Base-by-base conservation (phyloP, 805 yeast genomes). In the Candida fluviatilis region DNA sequence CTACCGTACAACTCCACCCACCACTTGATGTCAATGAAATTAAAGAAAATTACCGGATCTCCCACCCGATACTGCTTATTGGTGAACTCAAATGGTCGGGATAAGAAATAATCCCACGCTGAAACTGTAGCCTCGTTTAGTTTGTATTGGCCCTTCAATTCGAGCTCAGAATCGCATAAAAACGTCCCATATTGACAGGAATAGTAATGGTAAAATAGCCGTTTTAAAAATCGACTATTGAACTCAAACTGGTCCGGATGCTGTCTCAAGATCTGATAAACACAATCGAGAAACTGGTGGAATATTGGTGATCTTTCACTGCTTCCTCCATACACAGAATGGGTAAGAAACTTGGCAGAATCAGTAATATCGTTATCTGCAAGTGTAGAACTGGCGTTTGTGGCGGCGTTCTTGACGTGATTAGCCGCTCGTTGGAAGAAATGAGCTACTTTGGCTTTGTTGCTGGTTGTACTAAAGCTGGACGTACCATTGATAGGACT, bases 111-210 rank as follows among this genome's bases (percentile, higher is more conserved):
- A 58, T 90, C 95, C 98, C 98, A 90, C 1, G 84, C 96, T 11
- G 91, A 80, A 24, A 85, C 71, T 0, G 96, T 84, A 10, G 70
- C 64, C 2, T 59, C 49, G 5, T 51, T 55, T 2, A 78, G 58
- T 8, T 69, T 56, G 18, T 67, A 60, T 2, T 48, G 43, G 16
- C 51, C 45, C n/a, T 61, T 62, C 5, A 63, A 50, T 42, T 87
- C 95, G 35, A 60, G 57, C 54, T 93, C 96, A 32, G 75, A 73
- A 52, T 93, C 83, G 48, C 76, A 80, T 37, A 93, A 57, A 51
- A 93, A 93, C 1, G 95, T 80, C 3, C 98, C 98, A 60, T 89
- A 93, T 58, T 93, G 98, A 51, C 98, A 89, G 1, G 97, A 86
- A 54, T 89, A 87, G 35, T 84, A 64, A 57, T 93, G 98, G 55